Conservation (phyloP, 306 rosid species). For the Glycyrrhiza uralensis region DNA sequence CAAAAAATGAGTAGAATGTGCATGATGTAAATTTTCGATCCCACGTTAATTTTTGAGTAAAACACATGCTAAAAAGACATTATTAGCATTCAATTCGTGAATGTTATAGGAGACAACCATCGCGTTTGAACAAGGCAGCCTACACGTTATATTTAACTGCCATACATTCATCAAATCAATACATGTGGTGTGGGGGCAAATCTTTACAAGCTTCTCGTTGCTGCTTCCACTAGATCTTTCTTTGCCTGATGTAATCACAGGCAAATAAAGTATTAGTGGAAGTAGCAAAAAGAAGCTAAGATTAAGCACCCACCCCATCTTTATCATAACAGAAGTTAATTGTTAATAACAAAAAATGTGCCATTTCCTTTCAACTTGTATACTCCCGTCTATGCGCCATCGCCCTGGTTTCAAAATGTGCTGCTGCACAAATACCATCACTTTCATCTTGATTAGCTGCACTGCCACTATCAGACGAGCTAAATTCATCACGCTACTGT, state of each 20-base stretch:
- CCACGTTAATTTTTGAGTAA: neutral
- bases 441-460: constrained; percentile 21
- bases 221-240: constrained; percentile 94
- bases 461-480: constrained; percentile 25
- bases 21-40: neutral
- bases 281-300: constrained; percentile 97
- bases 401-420: constrained; percentile 21
- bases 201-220: constrained; percentile 90
- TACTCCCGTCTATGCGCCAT: constrained; percentile 21
- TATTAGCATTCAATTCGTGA: neutral
- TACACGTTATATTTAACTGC: constrained; percentile 6
- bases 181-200: constrained; percentile 28
- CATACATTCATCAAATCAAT: constrained; percentile 14
- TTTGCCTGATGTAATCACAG: constrained; percentile 47
- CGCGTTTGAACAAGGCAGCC: neutral
- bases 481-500: constrained; percentile 19
- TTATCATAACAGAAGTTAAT: neutral
- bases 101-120: neutral
- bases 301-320: constrained; percentile 35
- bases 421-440: constrained; percentile 29
- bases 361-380: constrained; percentile 22
- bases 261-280: constrained; percentile 78
- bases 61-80: neutral
- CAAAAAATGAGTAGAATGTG: neutral
- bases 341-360: neutral